Percentiles rank a stretch among this genome's conserved stretches.
Conservation (phyloP, 208 protist genomes). For the Spongospora subterranea region DNA sequence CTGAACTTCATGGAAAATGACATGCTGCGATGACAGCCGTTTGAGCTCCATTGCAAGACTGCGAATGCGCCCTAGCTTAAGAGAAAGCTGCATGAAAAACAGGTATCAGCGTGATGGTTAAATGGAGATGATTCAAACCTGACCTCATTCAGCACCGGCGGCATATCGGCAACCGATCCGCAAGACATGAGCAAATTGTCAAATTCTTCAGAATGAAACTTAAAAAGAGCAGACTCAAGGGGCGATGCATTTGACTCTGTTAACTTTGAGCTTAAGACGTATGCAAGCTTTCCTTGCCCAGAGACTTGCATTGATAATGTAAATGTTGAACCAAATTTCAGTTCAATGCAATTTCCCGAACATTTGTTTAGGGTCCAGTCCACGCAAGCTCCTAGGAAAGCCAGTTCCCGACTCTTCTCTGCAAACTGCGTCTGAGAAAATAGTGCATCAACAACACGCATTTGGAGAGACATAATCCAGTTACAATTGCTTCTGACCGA, state of each 20-base stretch:
- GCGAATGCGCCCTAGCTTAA: neutral
- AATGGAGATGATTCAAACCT: no score
- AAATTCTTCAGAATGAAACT: neutral
- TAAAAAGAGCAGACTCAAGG: no score
- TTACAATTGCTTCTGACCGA: no score
- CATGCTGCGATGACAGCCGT: neutral
- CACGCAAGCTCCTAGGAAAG: neutral
- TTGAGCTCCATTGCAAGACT: conserved; percentile 14
- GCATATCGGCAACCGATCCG: neutral
- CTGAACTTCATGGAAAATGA: no score
- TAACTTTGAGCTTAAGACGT: no score
- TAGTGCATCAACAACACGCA: no score
- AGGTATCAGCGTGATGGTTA: neutral
- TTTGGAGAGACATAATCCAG: no score
- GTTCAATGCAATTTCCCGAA: neutral
- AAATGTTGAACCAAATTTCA: neutral
- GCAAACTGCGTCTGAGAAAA: neutral
- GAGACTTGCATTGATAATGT: neutral
- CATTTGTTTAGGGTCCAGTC: neutral
- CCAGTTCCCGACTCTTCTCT: neutral
- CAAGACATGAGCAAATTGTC: neutral
- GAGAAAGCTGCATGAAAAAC: neutral
- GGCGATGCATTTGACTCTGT: no score
- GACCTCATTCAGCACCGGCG: neutral
- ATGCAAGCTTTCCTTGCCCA: neutral